A percentile compares a stretch with the other conserved stretches of the same genome.
Conservation (phyloP, 345 rosid genomes). For the Eucalyptus leucophloia region DNA sequence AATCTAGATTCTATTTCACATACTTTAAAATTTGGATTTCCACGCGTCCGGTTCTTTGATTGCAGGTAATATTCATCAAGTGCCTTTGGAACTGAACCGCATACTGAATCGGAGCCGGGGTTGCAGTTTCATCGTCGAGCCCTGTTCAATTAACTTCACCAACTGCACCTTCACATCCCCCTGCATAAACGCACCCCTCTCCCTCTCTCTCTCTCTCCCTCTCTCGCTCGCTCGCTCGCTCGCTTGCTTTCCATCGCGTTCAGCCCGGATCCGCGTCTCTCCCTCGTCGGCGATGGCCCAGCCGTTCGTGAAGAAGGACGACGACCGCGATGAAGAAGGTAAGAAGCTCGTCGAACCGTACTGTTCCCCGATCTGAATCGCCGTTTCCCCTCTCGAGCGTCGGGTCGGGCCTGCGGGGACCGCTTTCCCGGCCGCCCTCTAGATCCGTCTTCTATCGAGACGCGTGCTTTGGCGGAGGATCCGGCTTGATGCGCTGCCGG, state of each 20-base stretch:
- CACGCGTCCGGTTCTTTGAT: too few species aligned
- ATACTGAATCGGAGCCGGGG: neutral
- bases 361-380: neutral
- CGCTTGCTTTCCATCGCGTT: neutral
- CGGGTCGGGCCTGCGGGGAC: neutral
- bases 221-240: neutral
- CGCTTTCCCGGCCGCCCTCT: neutral
- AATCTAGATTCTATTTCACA: too few species aligned
- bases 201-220: neutral
- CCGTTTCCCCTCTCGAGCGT: neutral
- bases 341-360: neutral
- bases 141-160: neutral
- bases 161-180: neutral
- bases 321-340: constrained; percentile 97
- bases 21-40: too few species aligned
- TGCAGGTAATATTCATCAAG: neutral
- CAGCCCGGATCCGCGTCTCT: neutral
- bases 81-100: neutral
- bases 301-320: constrained; percentile 91
- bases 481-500: neutral
- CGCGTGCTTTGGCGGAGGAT: neutral
- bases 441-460: neutral
- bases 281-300: constrained; percentile 62
- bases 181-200: neutral
- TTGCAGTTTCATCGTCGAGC: neutral